Conservation (phyloP, 345 rosid species). For the Citrus trifoliata region DNA sequence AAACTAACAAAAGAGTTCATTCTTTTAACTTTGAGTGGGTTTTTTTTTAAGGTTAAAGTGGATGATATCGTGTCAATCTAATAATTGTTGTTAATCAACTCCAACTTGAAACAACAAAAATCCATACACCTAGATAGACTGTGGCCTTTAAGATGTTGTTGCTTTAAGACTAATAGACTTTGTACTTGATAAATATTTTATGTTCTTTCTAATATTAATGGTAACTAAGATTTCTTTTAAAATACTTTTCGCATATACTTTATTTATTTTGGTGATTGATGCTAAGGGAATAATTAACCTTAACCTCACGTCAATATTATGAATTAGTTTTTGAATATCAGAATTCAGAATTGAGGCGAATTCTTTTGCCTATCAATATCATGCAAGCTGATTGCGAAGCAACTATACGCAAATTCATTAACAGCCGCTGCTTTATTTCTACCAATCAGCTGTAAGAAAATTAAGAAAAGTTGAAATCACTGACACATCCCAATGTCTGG, state of each 20-base stretch:
- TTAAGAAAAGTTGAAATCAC: background rate
- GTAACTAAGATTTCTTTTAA: too few relatives aligned
- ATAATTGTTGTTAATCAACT: background rate
- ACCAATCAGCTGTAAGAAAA: background rate
- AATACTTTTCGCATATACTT: background rate
- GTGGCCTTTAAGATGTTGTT: background rate
- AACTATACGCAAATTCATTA: conserved; percentile 14
- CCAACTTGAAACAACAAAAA: background rate
- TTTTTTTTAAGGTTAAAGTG: background rate
- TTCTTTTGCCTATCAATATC: background rate
- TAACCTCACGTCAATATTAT: too few relatives aligned
- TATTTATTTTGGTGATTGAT: too few relatives aligned
- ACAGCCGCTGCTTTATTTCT: background rate
- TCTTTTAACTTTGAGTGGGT: background rate
- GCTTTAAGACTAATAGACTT: background rate
- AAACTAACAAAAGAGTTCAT: background rate
- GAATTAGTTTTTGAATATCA: background rate
- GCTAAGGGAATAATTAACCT: too few relatives aligned
- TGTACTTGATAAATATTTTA: too few relatives aligned
- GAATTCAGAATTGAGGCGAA: background rate
- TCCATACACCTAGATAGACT: background rate
- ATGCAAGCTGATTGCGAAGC: conserved; percentile 44
- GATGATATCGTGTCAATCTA: too few relatives aligned
- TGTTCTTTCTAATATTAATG: too few relatives aligned
- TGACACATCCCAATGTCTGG: conserved; percentile 4